Evolutionary conservation across 2,329 filamentous ascomycete genomes (phyloP), one percentile per base, ranked within the genome.

Genomic region (Paraphoma chrysanthemicola): DNA sequence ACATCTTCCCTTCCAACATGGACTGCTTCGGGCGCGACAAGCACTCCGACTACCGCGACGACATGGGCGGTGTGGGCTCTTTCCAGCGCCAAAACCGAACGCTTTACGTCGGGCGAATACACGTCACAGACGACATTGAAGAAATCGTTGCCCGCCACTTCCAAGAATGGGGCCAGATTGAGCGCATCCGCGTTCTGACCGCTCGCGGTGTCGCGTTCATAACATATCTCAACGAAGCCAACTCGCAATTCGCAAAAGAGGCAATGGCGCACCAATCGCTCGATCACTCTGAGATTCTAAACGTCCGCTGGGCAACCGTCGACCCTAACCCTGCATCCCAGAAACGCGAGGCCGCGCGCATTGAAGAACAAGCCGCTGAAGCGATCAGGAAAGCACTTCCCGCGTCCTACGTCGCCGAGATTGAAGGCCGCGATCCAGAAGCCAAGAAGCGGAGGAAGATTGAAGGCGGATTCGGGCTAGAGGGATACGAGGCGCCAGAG

Each of bases 21-120:
- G 95, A 99, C 79, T 96, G 93, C 72, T 99, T 99, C 71, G 92
- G 92, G 1, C 85, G 94, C 56, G 94, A 97, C 82, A 97, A 96
- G 80, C 91, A 92, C 71, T 90, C 86, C 60, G 94, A 97, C 72
- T 98, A 97, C 78, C 84, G 93, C 69, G 94, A 98, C 74, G 94
- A 98, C 76, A 98, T 99, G 95, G 93, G 94, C 51, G 96, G 96
- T 63, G 93, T 97, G 2, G 95, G 95, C 28, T 92, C 88, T 59
- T 99, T 99, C 72, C 90, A 93, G 87, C 85, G 95, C 18, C 91
- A 96, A 72, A 99, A 99, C 74, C 85, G 95, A 31, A 99, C 95
- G 1, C 82, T 99, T 6, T 99, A 99, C 69, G 87, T 97, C 0
- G 95, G 95, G 5, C 84, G 93, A 46, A 97, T 99, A 75, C 92